Percentiles rank a stretch among this genome's conserved stretches.
These are phyloP conservation scores for Craterostigma plantagineum DNA, from an alignment of 257 asterid genomes.

Conservation along the genomic window DNA sequence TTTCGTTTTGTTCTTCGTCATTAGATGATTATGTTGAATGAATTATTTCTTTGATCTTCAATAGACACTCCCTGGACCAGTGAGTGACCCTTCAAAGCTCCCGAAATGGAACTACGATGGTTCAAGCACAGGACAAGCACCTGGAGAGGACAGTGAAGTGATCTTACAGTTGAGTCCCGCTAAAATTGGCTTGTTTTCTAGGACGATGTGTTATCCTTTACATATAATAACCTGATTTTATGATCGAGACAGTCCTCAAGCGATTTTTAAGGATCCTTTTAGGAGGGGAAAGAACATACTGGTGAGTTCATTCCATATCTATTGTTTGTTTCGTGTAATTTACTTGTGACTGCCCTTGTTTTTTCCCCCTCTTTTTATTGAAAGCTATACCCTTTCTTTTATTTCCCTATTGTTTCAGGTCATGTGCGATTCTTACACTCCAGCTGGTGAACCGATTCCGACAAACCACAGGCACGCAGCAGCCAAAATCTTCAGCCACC, in stretches of 20 bases:
- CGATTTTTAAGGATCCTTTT: conserved; percentile 17
- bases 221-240: background rate
- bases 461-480: conserved; percentile 3
- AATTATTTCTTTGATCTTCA: background rate
- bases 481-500: conserved; percentile 2
- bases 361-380: too few species aligned
- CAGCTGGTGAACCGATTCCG: conserved; percentile 7
- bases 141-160: conserved; percentile 10
- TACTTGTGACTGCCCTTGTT: too few species aligned
- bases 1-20: background rate
- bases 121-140: conserved; percentile 9
- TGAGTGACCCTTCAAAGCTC: conserved; percentile 4
- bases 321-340: too few species aligned
- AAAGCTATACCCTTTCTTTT: background rate
- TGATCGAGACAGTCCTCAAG: conserved; percentile 12
- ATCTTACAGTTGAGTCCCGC: conserved; percentile 3
- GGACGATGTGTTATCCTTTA: background rate
- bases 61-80: conserved; percentile 7
- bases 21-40: background rate
- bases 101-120: conserved; percentile 10
- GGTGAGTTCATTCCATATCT: background rate
- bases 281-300: conserved; percentile 11
- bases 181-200: background rate
- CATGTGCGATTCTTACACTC: conserved; percentile 6
- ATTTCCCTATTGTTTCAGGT: background rate